Evolutionary conservation across 495 filamentous ascomycete genomes (phyloP), one percentile per base, ranked within the genome.

Genomic region (Penicillium riverlandense): DNA sequence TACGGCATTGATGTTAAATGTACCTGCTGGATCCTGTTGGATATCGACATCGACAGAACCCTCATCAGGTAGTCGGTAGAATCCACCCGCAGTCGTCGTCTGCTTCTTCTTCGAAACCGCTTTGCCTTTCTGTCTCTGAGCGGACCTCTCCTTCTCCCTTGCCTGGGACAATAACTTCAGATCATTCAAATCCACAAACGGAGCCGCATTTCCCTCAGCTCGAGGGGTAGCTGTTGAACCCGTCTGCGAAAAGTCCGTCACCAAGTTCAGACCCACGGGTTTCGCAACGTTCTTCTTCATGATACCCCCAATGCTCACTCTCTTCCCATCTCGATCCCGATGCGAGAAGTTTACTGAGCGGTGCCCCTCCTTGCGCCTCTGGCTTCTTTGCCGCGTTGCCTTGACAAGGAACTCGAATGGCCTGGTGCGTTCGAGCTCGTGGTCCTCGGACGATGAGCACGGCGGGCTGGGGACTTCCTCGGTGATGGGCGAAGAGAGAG

Each of bases 181-280:
- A 43, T 70, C 65, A 43, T 65, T 62, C 50, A 71, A 38, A 46
- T 71, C 67, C 9, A 69, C 57, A 29, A 67, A 65, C 0, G 61
- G 45, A 6, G 58, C 53, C 2, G 51, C 14, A 6, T 38, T 32
- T 8, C 48, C 47, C 14, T 41, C 27, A 14, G 37, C 11, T 38
- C 43, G 12, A 15, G 12, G n/a, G 34, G 27, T 37, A 40, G 14
- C 4, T 37, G 35, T 29, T 53, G 54, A 37, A 14, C 44, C 35
- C 2, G 64, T 31, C 11, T 50, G 50, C 2, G 65, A 61, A 37
- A 75, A 69, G 38, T 72, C 63, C 5, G 85, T 88, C 8, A 85
- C 73, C 5, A 90, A 52, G 50, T 76, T 86, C 56, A 88, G 71
- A 4, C 82, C 83, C 3, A 63, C 43, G 9, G 76, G 77, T 53